Conservation (phyloP, 2,329 filamentous ascomycete genomes). For the Colletotrichum sp. region DNA sequence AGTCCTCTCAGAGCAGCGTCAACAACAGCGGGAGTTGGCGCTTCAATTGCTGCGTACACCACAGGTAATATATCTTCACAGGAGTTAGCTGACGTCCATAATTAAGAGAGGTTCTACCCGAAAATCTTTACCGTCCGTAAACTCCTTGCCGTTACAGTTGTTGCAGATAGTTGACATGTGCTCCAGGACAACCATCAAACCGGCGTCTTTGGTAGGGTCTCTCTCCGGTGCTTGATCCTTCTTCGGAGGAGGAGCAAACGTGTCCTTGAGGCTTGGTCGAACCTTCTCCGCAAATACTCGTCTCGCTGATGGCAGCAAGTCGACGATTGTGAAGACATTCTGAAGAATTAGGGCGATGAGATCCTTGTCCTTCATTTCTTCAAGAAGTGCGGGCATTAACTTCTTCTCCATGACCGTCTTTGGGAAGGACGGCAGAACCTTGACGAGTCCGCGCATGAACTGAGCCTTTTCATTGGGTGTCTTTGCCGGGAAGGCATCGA, state of each 20-base stretch:
- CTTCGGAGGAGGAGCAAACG: conserved; percentile 72
- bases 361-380: conserved; percentile 93
- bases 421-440: conserved; percentile 90
- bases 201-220: conserved; percentile 84
- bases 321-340: conserved; percentile 90
- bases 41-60: conserved; percentile 82
- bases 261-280: conserved; percentile 82
- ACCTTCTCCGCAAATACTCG: conserved; percentile 85
- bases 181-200: conserved; percentile 89
- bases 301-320: conserved; percentile 76
- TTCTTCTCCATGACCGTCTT: conserved; percentile 95
- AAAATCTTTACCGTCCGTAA: conserved; percentile 77
- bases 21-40: conserved; percentile 85
- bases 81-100: not conserved
- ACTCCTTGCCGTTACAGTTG: conserved; percentile 89
- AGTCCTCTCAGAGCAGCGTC: conserved; percentile 84
- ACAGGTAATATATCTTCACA: conserved; percentile 82
- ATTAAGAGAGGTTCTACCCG: conserved; percentile 4
- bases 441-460: conserved; percentile 87
- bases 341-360: conserved; percentile 84
- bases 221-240: conserved; percentile 65
- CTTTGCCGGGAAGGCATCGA: conserved; percentile 91
- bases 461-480: conserved; percentile 88
- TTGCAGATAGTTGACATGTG: conserved; percentile 77
- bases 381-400: conserved; percentile 83